phyloP scores from a whole-genome alignment of 2,329 filamentous ascomycete genomes.

The Fusarium floridanum region DNA sequence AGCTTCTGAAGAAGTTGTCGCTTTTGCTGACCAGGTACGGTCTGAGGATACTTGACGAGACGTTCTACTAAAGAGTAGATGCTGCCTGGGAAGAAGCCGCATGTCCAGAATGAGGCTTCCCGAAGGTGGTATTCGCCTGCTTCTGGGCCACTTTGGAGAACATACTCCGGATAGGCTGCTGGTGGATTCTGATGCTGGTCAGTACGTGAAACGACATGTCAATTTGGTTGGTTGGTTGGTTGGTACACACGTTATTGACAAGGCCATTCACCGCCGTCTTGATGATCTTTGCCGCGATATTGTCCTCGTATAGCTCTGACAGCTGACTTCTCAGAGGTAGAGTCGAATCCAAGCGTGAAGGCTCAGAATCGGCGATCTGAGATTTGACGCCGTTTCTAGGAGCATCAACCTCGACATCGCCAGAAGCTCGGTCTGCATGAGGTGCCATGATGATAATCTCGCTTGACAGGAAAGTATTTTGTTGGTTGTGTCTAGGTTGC shows the following conservation, averaged over 20 bases:
- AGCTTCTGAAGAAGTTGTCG: slow-evolving; percentile 41
- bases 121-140: slow-evolving; percentile 37
- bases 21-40: slow-evolving; percentile 21
- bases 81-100: slow-evolving; percentile 56
- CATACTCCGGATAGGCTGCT: slow-evolving; percentile 39
- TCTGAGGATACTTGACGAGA: slow-evolving; percentile 48
- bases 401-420: neutral
- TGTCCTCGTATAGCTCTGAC: slow-evolving; percentile 35
- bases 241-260: slow-evolving; percentile 26
- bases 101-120: slow-evolving; percentile 52
- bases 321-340: neutral
- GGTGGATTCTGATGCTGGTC: slow-evolving; percentile 31
- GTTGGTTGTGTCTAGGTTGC: neutral
- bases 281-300: slow-evolving; percentile 38
- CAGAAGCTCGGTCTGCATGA: neutral
- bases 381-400: neutral
- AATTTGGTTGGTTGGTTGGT: rapidly evolving
- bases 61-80: slow-evolving; percentile 53
- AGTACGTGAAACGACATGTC: neutral
- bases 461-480: neutral
- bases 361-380: neutral
- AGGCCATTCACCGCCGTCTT: slow-evolving; percentile 25
- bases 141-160: slow-evolving; percentile 30
- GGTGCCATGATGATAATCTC: slow-evolving; percentile 1
- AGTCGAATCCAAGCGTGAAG: neutral